These are phyloP conservation scores for Fusarium sp. DNA, from an alignment of 2,329 filamentous ascomycete species.

Conservation along the genomic window DNA sequence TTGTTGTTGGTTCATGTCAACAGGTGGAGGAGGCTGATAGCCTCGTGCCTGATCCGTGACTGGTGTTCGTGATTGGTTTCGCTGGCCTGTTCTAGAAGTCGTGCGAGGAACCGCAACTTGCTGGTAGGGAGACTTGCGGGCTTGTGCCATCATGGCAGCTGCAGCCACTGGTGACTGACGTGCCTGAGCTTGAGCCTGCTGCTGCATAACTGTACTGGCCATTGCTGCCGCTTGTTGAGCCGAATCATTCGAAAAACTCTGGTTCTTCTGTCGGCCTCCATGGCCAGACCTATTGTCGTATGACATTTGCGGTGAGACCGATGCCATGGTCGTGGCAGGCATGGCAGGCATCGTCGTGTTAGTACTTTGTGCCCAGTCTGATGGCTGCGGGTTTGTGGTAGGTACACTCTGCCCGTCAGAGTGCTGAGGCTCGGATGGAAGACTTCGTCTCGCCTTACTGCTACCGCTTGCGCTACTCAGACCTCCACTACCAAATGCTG, in stretches of 20 bases:
- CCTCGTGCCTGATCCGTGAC: constrained; percentile 36
- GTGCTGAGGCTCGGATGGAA: constrained; percentile 32
- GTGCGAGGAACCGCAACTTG: constrained; percentile 41
- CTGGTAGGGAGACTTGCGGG: constrained; percentile 49
- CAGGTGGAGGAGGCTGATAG: constrained; percentile 32
- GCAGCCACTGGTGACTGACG: constrained; percentile 44
- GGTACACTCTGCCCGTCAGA: neutral
- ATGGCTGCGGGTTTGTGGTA: constrained; percentile 23
- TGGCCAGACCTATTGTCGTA: constrained; percentile 9
- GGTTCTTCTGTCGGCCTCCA: constrained; percentile 10
- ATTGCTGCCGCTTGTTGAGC: constrained; percentile 17
- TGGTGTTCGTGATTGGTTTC: constrained; percentile 48
- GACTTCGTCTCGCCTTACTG: constrained; percentile 23
- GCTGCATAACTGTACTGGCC: constrained; percentile 37
- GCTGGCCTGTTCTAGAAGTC: constrained; percentile 52
- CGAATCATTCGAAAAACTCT: constrained; percentile 16
- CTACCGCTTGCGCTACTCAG: neutral
- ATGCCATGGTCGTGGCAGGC: constrained; percentile 12
- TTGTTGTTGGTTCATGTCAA: constrained; percentile 23
- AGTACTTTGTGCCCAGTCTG: constrained; percentile 26
- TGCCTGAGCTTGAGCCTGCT: constrained; percentile 37
- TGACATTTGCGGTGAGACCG: constrained; percentile 32
- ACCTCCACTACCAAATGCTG: constrained; percentile 1
- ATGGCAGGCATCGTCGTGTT: constrained; percentile 3
- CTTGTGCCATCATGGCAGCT: constrained; percentile 47